phyloP scores from a whole-genome alignment of 805 yeast species.

The Lipomyces anomalus region DNA sequence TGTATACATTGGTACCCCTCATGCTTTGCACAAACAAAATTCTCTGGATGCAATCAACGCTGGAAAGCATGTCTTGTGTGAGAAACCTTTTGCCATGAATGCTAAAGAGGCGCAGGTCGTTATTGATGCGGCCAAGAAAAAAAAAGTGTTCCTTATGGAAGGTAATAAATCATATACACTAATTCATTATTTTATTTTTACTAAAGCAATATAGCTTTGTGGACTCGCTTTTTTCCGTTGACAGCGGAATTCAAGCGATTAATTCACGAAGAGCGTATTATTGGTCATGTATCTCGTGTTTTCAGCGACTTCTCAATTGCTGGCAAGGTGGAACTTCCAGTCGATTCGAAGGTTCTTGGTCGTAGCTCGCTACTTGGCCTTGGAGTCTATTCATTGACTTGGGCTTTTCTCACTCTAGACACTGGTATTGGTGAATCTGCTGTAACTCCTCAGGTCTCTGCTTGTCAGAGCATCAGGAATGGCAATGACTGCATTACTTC shows the following conservation, averaged over 20 bases:
- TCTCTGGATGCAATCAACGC: constrained; percentile 38
- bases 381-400: constrained; percentile 50
- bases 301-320: constrained; percentile 2
- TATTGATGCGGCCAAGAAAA: constrained; percentile 40
- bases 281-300: constrained; percentile 45
- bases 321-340: constrained; percentile 34
- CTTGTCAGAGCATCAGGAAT: constrained; percentile 48
- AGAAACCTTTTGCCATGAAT: constrained; percentile 49
- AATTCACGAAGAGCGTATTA: constrained; percentile 37
- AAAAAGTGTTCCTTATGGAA: constrained; percentile 49
- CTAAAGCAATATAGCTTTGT: no score
- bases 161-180: no score
- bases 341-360: constrained; percentile 45
- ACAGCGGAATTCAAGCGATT: constrained; percentile 35
- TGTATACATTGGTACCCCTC: constrained; percentile 46
- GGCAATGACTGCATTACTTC: constrained; percentile 34
- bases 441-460: constrained; percentile 45
- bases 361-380: constrained; percentile 55
- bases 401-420: constrained; percentile 27
- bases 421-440: constrained; percentile 36
- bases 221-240: constrained; percentile 41
- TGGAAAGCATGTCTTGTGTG: constrained; percentile 48
- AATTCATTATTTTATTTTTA: no score
- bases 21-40: constrained; percentile 43
- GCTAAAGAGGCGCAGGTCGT: constrained; percentile 40